Conservation (phyloP, 2,329 filamentous ascomycete species). For the Botrytis hyacinthi region DNA sequence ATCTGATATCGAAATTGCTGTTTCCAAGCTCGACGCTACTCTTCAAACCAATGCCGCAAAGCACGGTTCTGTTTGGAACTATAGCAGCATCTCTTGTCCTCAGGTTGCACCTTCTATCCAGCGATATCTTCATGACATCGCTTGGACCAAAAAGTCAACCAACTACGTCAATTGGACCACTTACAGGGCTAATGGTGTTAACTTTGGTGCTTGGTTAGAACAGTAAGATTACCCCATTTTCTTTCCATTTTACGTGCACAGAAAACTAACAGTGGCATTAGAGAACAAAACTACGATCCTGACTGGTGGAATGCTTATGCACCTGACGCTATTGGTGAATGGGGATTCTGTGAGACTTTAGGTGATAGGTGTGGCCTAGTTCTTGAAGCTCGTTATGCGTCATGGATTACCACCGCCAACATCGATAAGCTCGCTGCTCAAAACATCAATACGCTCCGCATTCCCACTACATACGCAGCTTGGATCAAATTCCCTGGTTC, state of each 20-base stretch:
- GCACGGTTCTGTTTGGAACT: background rate
- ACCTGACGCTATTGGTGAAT: constrained; percentile 36
- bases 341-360: constrained; percentile 38
- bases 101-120: background rate
- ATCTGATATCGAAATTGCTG: background rate
- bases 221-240: background rate
- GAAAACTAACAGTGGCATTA: background rate
- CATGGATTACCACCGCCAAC: constrained; percentile 36
- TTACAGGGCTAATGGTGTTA: constrained; percentile 8
- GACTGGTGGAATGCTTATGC: background rate
- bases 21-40: background rate
- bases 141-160: background rate
- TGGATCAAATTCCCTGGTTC: too few relatives aligned
- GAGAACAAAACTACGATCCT: background rate
- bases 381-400: constrained; percentile 37
- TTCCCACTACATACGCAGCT: too few relatives aligned
- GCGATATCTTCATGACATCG: background rate
- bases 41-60: background rate
- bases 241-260: background rate
- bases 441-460: too few relatives aligned
- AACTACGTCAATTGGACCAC: background rate
- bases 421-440: constrained; percentile 26
- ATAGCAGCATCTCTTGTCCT: background rate
- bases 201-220: constrained; percentile 5
- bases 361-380: constrained; percentile 36